These are phyloP conservation scores for Backusella parvicylindrica DNA, from an alignment of 192 early-diverging fungal genomes.

Conservation along the genomic window DNA sequence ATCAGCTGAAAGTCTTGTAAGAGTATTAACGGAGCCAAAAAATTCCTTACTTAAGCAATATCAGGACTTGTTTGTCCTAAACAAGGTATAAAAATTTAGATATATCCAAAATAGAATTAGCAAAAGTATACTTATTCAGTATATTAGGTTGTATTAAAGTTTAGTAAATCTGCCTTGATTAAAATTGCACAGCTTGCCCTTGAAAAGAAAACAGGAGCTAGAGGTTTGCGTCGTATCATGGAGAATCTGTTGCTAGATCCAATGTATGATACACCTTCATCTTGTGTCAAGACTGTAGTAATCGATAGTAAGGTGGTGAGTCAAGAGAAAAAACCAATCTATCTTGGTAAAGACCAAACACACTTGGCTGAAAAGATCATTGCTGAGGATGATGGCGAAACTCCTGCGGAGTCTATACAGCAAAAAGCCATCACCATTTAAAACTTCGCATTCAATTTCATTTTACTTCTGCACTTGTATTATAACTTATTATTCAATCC, in stretches of 20 bases:
- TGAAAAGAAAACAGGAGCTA: conserved; percentile 81
- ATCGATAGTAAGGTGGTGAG: conserved; percentile 60
- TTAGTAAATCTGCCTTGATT: conserved; percentile 64
- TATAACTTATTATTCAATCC: neutral
- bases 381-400: conserved; percentile 13
- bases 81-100: conserved; percentile 30
- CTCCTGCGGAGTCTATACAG: neutral
- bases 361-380: conserved; percentile 11
- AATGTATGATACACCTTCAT: conserved; percentile 79
- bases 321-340: conserved; percentile 60
- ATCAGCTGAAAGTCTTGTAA: conserved; percentile 59
- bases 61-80: conserved; percentile 64
- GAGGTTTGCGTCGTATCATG: conserved; percentile 79
- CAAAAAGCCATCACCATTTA: conserved; percentile 7
- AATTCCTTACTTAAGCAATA: conserved; percentile 83
- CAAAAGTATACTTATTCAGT: neutral
- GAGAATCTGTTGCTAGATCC: conserved; percentile 72
- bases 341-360: conserved; percentile 46
- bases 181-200: conserved; percentile 73
- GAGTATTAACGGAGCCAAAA: conserved; percentile 77
- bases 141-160: conserved; percentile 58
- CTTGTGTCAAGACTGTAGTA: conserved; percentile 66
- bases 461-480: neutral
- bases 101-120: neutral
- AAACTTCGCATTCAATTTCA: neutral